Percentiles rank a stretch among this genome's conserved stretches.
These are phyloP conservation scores for Austropuccinia psidii DNA, from an alignment of 1,284 basidiomycete species.

Conservation along the genomic window DNA sequence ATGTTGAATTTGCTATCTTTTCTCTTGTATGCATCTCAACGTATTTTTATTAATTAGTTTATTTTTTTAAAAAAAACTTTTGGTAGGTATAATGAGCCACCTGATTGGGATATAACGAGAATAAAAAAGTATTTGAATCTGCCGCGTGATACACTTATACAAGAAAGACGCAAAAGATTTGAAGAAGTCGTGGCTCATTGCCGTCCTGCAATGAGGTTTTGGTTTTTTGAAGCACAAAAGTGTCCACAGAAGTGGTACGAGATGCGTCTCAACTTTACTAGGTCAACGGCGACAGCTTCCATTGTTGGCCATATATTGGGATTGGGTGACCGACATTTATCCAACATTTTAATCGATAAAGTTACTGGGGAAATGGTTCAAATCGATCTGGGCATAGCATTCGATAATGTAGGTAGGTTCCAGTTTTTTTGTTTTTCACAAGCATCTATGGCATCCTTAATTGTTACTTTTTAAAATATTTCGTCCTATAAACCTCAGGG, in stretches of 20 bases:
- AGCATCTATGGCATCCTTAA: conserved; percentile 53
- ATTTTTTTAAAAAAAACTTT: neutral
- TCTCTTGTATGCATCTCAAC: neutral
- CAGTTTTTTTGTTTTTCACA: neutral
- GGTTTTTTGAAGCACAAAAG: conserved; percentile 82
- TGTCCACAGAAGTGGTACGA: conserved; percentile 83
- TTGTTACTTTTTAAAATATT: neutral
- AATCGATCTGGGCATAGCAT: conserved; percentile 93
- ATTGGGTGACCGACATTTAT: conserved; percentile 83
- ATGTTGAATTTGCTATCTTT: conserved; percentile 38
- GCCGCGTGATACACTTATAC: conserved; percentile 42
- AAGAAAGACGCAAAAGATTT: conserved; percentile 50
- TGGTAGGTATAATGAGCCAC: conserved; percentile 28
- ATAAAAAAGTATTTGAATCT: conserved; percentile 41
- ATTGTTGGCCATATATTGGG: conserved; percentile 91
- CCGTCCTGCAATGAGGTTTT: conserved; percentile 84
- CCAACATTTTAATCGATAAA: conserved; percentile 85
- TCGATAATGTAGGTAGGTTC: conserved; percentile 57
- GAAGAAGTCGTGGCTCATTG: conserved; percentile 56
- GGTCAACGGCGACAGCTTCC: conserved; percentile 85
- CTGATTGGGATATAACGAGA: conserved; percentile 7
- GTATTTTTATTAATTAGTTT: neutral
- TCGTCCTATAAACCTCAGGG: conserved; percentile 62
- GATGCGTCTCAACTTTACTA: conserved; percentile 81
- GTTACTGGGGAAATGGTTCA: conserved; percentile 77